These are phyloP conservation scores for Isatis tinctoria DNA, from an alignment of 345 rosid genomes.

Conservation along the genomic window DNA sequence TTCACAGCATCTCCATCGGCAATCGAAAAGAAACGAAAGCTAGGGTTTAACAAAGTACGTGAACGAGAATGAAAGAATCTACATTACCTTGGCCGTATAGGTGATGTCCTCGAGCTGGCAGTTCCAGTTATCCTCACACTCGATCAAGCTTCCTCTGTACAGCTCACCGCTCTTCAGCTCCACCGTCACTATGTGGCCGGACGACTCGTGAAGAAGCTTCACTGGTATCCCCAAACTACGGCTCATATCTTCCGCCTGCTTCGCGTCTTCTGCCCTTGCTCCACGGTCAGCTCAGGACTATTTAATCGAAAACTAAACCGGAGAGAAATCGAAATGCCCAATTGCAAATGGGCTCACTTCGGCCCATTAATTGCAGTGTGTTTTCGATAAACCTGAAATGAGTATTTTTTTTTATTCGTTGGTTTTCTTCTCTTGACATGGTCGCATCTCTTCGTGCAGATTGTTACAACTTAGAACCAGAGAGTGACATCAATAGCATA, in stretches of 20 bases:
- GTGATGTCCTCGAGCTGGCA: conserved; percentile 83
- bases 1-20: background rate
- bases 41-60: too few species aligned
- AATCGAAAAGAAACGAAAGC: too few species aligned
- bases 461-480: conserved; percentile 6
- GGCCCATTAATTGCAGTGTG: background rate
- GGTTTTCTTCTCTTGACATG: background rate
- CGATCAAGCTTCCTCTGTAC: conserved; percentile 79
- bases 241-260: conserved; percentile 44
- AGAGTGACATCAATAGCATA: background rate
- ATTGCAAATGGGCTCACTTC: background rate
- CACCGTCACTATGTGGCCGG: conserved; percentile 76
- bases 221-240: conserved; percentile 87
- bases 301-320: background rate
- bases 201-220: conserved; percentile 80
- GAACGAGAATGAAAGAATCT: background rate
- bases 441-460: background rate
- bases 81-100: conserved; percentile 63
- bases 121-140: conserved; percentile 95
- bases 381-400: too few species aligned
- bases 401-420: too few species aligned
- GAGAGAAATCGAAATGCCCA: background rate
- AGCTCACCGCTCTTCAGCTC: conserved; percentile 90
- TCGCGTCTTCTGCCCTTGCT: background rate
- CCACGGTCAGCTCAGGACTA: background rate